Percentiles rank a stretch among this genome's conserved stretches.
Conservation (phyloP, 2,329 filamentous ascomycete genomes). For the Arthrinium phaeospermum region DNA sequence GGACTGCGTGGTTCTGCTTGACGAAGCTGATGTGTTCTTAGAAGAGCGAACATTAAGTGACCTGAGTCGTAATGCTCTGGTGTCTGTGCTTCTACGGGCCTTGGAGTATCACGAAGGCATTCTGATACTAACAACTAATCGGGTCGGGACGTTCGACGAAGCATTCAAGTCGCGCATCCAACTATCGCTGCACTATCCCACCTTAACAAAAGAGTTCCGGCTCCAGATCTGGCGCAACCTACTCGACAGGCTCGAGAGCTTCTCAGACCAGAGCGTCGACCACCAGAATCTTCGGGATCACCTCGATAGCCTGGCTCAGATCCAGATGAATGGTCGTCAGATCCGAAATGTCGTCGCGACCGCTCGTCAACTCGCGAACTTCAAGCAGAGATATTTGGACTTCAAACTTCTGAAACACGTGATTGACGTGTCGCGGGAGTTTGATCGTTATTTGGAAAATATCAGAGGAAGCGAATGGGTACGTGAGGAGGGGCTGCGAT, state of each 20-base stretch:
- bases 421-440: too few relatives aligned
- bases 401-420: too few relatives aligned
- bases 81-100: conserved; percentile 27
- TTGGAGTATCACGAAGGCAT: conserved; percentile 30
- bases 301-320: too few relatives aligned
- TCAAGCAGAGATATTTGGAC: too few relatives aligned
- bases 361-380: too few relatives aligned
- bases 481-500: too few relatives aligned
- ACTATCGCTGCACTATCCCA: conserved; percentile 30
- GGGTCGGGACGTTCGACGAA: conserved; percentile 30
- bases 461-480: too few relatives aligned
- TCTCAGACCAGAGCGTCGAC: too few relatives aligned
- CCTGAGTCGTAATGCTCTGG: conserved; percentile 27
- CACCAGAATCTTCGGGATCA: too few relatives aligned
- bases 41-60: conserved; percentile 43
- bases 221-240: conserved; percentile 36
- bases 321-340: too few relatives aligned
- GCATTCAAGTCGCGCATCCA: conserved; percentile 35
- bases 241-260: conserved; percentile 21
- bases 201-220: conserved; percentile 22
- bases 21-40: conserved; percentile 30
- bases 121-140: conserved; percentile 31
- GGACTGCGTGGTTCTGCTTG: conserved; percentile 41
- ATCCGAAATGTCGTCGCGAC: too few relatives aligned
- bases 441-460: too few relatives aligned